Base-by-base conservation (phyloP, 192 early-diverging fungal species). In the Rhizoclosmatium globosum region DNA sequence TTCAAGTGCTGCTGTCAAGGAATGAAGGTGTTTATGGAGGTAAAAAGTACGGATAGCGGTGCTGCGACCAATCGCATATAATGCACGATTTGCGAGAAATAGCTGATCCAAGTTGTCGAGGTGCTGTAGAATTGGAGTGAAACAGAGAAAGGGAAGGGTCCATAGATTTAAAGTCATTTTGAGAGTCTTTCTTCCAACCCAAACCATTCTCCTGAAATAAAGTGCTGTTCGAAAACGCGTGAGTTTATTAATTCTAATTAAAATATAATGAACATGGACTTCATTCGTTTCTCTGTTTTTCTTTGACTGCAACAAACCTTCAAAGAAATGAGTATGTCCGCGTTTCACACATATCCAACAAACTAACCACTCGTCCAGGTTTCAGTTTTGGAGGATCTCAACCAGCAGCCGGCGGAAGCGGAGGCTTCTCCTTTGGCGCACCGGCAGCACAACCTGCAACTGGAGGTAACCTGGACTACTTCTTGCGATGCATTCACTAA, bases 341-440 rank as follows among this genome's bases (percentile, higher is more conserved):
- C n/a, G n/a, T n/a, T n/a, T n/a, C n/a, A n/a, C n/a, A n/a, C n/a
- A n/a, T n/a, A n/a, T n/a, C n/a, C n/a, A n/a, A n/a, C n/a, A n/a
- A n/a, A n/a, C n/a, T n/a, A n/a, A n/a, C n/a, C n/a, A n/a, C 17
- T 64, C n/a, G 7, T 7, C 4, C 21, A 74, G 72, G 72, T 56
- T 74, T 74, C 72, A 74, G 42, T 38, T 74, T 74, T 48, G 72
- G 72, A n/a, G n/a, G n/a, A n/a, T n/a, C n/a, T 6, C 72, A 74
- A 58, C 72, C 72, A 53, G 4, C 69, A 44, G 42, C 66, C 3
- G 15, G n/a, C 31, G 13, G 6, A 4, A 39, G 38, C 31, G 69
- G 69, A 11, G 69, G 69, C 13, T 71, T 71, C 46, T 71, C 69
- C 3, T 71, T 71, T 39, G 69, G 69, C 17, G 45, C 69, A 57